These are phyloP conservation scores for Physaria fendleri DNA, from an alignment of 345 rosid species.

Conservation along the genomic window DNA sequence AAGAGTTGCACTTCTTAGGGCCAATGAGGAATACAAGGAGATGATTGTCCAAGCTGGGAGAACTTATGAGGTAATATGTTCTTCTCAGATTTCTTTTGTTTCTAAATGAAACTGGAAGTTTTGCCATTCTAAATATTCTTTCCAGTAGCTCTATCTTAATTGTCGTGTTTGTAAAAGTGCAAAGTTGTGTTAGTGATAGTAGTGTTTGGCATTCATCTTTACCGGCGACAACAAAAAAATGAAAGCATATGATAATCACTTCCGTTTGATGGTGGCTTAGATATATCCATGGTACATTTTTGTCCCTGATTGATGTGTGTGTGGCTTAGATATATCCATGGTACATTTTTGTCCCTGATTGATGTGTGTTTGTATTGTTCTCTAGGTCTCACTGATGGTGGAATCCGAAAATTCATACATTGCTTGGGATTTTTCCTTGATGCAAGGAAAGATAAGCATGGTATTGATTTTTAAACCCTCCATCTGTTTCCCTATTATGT, in stretches of 20 bases:
- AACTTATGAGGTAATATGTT: slow-evolving; percentile 57
- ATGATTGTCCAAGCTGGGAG: slow-evolving; percentile 72
- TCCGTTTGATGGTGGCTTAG: no score
- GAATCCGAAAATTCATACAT: slow-evolving; percentile 86
- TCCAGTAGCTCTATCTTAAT: not conserved
- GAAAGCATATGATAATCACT: not conserved
- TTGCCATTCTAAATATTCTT: not conserved
- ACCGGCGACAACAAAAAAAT: not conserved
- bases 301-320: no score
- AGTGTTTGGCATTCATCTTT: slow-evolving; percentile 8
- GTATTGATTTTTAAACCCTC: slow-evolving; percentile 38
- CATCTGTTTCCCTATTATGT: not conserved
- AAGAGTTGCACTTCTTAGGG: slow-evolving; percentile 39
- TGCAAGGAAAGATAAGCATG: slow-evolving; percentile 77
- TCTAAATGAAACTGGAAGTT: not conserved
- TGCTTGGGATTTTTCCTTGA: slow-evolving; percentile 92
- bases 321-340: not conserved
- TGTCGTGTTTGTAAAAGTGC: not conserved
- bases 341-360: no score
- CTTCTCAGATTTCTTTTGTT: slow-evolving; percentile 4
- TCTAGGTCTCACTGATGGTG: slow-evolving; percentile 69
- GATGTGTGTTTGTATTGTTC: slow-evolving; percentile 12
- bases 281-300: no score
- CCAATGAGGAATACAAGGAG: slow-evolving; percentile 82
- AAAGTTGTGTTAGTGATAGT: slow-evolving; percentile 1